Conservation (phyloP, 192 early-diverging fungal species). For the Mortierella antarctica region DNA sequence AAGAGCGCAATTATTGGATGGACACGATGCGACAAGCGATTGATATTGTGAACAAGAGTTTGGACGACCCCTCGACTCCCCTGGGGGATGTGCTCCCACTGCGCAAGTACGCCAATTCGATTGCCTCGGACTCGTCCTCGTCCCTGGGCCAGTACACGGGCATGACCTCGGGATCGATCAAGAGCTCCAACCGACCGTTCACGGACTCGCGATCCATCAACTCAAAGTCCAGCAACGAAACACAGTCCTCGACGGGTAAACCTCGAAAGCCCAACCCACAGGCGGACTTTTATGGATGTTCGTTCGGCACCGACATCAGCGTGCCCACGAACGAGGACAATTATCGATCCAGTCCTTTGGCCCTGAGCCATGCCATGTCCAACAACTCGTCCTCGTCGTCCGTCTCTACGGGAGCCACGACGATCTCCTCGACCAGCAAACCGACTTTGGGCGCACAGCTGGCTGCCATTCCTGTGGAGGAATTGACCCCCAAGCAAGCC, state of each 20-base stretch:
- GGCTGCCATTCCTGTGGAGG: slow-evolving; percentile 33
- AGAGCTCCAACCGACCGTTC: slow-evolving; percentile 6
- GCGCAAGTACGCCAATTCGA: slow-evolving; percentile 23
- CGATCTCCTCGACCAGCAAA: not conserved
- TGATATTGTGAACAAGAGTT: slow-evolving; percentile 17
- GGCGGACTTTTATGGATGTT: slow-evolving; percentile 50
- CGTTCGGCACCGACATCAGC: slow-evolving; percentile 20
- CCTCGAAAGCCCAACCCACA: slow-evolving; percentile 37
- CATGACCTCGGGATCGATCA: slow-evolving; percentile 16
- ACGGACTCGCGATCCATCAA: slow-evolving; percentile 34
- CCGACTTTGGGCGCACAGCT: slow-evolving; percentile 31
- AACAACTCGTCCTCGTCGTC: slow-evolving; percentile 39
- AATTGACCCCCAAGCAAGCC: slow-evolving; percentile 48
- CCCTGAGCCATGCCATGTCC: slow-evolving; percentile 13
- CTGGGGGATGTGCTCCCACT: slow-evolving; percentile 17
- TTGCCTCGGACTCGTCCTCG: slow-evolving; percentile 32
- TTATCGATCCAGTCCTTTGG: slow-evolving; percentile 29
- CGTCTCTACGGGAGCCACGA: slow-evolving; percentile 18
- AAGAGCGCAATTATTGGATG: slow-evolving; percentile 49
- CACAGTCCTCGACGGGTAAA: not conserved
- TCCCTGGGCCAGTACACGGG: slow-evolving; percentile 13
- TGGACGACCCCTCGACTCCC: slow-evolving; percentile 2
- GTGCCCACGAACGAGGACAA: slow-evolving; percentile 29
- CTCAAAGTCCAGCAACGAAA: slow-evolving; percentile 37
- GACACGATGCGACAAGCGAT: slow-evolving; percentile 41